Conservation (phyloP, 352 stramenopile species). For the Pythium folliculosum region DNA sequence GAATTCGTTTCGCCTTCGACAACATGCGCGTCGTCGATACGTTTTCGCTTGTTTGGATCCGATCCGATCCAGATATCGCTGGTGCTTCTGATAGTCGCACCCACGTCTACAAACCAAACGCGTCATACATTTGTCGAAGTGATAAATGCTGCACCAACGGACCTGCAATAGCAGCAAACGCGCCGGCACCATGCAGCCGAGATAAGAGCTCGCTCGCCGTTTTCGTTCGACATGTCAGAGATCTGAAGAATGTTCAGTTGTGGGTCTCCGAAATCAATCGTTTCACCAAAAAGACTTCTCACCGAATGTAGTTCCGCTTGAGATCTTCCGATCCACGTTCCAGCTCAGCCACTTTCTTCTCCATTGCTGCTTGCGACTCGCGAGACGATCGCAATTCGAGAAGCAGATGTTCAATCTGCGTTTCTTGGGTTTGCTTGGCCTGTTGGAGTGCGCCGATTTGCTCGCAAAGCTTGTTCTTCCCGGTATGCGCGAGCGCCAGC, state of each 20-base stretch:
- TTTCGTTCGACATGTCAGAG: slow-evolving; percentile 57
- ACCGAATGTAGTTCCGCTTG: slow-evolving; percentile 69
- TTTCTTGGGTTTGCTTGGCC: slow-evolving; percentile 42
- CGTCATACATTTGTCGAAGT: not conserved
- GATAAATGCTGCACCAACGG: too few relatives aligned
- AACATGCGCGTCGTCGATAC: not conserved
- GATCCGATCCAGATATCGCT: slow-evolving; percentile 32
- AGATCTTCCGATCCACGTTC: slow-evolving; percentile 36
- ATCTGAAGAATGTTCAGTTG: slow-evolving; percentile 30
- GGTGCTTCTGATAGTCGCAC: slow-evolving; percentile 21
- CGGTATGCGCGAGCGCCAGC: slow-evolving; percentile 40
- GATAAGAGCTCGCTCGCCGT: slow-evolving; percentile 49
- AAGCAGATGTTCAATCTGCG: slow-evolving; percentile 47
- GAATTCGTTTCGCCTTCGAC: not conserved
- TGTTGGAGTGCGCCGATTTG: slow-evolving; percentile 61
- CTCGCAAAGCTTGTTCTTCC: slow-evolving; percentile 57
- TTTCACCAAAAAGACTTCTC: not conserved
- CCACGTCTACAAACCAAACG: slow-evolving; percentile 1
- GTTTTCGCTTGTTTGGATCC: slow-evolving; percentile 51
- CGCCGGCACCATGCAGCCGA: slow-evolving; percentile 25
- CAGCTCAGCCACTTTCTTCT: slow-evolving; percentile 46
- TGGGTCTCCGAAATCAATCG: too few relatives aligned
- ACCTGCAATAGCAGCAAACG: slow-evolving; percentile 17
- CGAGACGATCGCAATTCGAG: slow-evolving; percentile 45
- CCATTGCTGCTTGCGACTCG: slow-evolving; percentile 47